Percentiles rank a stretch among this genome's conserved stretches.
Conservation (phyloP, 2,329 filamentous ascomycete genomes). For the Colletotrichum sojae region DNA sequence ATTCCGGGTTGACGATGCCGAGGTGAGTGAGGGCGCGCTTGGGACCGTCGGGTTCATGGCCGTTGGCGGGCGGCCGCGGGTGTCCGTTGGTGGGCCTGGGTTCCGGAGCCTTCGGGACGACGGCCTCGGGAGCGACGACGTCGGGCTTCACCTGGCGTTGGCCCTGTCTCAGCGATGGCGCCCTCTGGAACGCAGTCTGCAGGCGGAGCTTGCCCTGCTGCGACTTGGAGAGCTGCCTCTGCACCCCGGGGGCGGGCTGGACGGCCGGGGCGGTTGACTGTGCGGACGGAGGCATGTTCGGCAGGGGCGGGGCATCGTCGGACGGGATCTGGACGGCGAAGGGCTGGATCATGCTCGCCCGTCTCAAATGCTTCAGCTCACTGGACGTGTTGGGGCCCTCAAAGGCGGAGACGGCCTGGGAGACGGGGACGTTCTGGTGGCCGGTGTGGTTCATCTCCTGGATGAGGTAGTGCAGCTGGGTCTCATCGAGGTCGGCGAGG, state of each 20-base stretch:
- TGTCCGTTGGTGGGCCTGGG: background rate
- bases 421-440: conserved; percentile 35
- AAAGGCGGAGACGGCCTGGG: conserved; percentile 34
- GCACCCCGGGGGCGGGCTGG: conserved; percentile 8
- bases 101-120: conserved; percentile 2
- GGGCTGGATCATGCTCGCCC: conserved; percentile 8
- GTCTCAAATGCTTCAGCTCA: background rate
- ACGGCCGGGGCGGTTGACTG: background rate
- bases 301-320: conserved; percentile 1
- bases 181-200: conserved; percentile 27
- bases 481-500: conserved; percentile 39
- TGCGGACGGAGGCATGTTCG: background rate
- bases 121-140: conserved; percentile 3
- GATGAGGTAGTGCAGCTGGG: conserved; percentile 39
- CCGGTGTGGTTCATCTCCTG: conserved; percentile 41
- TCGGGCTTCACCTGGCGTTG: background rate
- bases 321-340: too few species aligned
- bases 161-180: conserved; percentile 20
- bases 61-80: background rate
- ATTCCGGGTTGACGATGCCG: background rate
- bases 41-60: background rate
- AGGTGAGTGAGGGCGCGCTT: background rate
- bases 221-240: conserved; percentile 32
- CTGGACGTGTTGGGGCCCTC: conserved; percentile 15
- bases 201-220: conserved; percentile 30